Conservation (phyloP, 2,329 filamentous ascomycete species). For the Neurospora sp. region DNA sequence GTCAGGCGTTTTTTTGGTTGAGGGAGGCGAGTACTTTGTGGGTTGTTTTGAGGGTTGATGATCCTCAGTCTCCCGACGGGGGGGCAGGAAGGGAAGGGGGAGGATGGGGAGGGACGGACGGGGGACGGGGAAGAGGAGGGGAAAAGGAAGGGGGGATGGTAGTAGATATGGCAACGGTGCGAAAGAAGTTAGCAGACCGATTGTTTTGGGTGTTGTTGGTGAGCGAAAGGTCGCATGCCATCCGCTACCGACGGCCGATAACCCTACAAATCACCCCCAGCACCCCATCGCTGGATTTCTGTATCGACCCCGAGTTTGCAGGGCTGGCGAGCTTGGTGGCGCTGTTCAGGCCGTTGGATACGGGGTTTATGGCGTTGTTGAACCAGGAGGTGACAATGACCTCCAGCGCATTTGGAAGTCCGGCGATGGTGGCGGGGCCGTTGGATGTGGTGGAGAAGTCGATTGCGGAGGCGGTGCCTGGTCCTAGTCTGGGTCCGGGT, state of each 20-base stretch:
- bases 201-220: constrained; percentile 36
- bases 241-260: constrained; percentile 33
- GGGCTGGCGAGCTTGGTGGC: constrained; percentile 23
- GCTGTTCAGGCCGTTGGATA: constrained; percentile 32
- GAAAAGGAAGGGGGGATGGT: constrained; percentile 10
- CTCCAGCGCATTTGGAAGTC: neutral
- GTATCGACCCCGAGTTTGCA: constrained; percentile 2
- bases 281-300: constrained; percentile 28
- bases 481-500: neutral
- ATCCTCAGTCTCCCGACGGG: neutral
- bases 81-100: constrained; percentile 9
- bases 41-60: constrained; percentile 21
- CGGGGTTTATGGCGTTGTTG: constrained; percentile 30
- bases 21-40: constrained; percentile 33
- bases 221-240: constrained; percentile 34
- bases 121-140: constrained; percentile 1
- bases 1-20: constrained; percentile 32
- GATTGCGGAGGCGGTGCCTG: neutral
- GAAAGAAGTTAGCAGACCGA: constrained; percentile 20
- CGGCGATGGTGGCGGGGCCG: neutral
- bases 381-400: constrained; percentile 23
- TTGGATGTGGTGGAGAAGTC: neutral
- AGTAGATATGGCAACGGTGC: neutral
- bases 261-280: constrained; percentile 32
- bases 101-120: too few relatives aligned